Evolutionary conservation across 257 asterid species (phyloP), one percentile per base, ranked within the genome.

Genomic region (Solanum chiquidenum): DNA sequence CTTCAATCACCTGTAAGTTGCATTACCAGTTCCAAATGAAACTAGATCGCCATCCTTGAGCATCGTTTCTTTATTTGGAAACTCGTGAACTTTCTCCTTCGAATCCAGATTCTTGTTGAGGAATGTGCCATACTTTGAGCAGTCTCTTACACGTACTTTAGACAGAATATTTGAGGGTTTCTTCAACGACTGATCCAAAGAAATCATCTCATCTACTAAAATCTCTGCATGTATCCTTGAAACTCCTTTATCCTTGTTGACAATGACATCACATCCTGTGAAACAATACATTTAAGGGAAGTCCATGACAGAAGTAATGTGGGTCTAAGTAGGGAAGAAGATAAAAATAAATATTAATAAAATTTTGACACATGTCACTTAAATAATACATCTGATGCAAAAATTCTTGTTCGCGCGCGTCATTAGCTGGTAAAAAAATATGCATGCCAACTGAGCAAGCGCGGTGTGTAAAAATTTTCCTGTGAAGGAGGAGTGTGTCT

Each of bases 181-280:
- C 87, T 89, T 92, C 86, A 82, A 80, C 66, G 87, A 85, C 68
- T 84, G 88, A 89, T 95, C 95, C 89, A 93, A 88, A 90, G 92
- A 92, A 86, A 89, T 88, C 99, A 97, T 97, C 91, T 94, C 98
- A 90, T 95, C 97, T 34, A 97, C 90, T 88, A 94, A 84, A 89
- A 96, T 94, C 93, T 97, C 99, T 9, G 99, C 98, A 89, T 97
- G 99, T 90, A 96, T 90, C 95, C 99, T 95, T 40, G 99, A 97
- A 87, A 97, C 98, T 31, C 98, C 98, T 92, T 95, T 97, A 89
- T 97, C 99, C 89, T 93, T 97, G 86, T 92, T 94, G 60, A 94
- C 86, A 86, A 94, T 95, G 87, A 97, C 87, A 87, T 97, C 99
- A 87, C 99, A 97, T 86, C 99, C 99, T 96, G 87, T 89, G 91